phyloP scores from a whole-genome alignment of 257 asterid genomes.

The Anisodus acutangulus region DNA sequence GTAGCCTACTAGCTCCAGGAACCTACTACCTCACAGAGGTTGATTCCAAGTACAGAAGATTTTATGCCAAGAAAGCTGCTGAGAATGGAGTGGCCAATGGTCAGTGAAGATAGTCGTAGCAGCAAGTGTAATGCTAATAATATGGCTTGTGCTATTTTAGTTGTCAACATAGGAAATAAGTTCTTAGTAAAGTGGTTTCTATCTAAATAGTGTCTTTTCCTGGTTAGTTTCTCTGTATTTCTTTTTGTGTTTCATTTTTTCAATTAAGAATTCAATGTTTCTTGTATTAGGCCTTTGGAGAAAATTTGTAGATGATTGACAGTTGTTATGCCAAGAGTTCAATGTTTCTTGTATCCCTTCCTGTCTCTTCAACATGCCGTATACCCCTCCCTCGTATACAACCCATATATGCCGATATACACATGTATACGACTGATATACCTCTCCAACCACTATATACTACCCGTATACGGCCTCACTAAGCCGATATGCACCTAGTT shows the following conservation, averaged over 20 bases:
- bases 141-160: constrained; percentile 37
- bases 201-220: background rate
- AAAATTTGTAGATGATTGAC: background rate
- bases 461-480: no score
- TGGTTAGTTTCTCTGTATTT: background rate
- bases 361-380: no score
- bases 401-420: no score
- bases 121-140: constrained; percentile 7
- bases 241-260: background rate
- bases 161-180: constrained; percentile 41
- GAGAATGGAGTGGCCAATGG: constrained; percentile 75
- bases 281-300: background rate
- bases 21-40: constrained; percentile 94
- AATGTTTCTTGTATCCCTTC: no score
- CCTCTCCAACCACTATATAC: no score
- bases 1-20: constrained; percentile 84
- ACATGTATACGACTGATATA: no score
- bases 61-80: constrained; percentile 68
- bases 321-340: no score
- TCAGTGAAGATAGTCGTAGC: constrained; percentile 51
- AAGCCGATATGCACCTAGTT: no score
- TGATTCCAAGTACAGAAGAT: constrained; percentile 89
- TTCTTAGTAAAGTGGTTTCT: background rate
- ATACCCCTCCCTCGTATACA: no score
- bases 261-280: background rate